These are phyloP conservation scores for Fraxinus dipetala DNA, from an alignment of 305 asterid species.

Conservation along the genomic window DNA sequence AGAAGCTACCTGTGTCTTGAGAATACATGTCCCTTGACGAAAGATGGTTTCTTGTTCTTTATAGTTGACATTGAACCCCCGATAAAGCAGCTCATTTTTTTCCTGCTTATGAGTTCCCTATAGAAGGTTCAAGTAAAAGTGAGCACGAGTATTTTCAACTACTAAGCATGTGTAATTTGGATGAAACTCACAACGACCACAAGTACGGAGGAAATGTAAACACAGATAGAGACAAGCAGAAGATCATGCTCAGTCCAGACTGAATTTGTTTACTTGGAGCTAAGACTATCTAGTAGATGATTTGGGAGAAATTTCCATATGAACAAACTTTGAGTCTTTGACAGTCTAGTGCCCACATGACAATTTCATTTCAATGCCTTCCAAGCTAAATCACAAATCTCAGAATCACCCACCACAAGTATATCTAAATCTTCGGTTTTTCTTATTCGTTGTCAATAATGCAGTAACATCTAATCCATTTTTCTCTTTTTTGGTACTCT, in stretches of 20 bases:
- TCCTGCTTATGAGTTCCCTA: constrained; percentile 71
- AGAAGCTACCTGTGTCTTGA: constrained; percentile 56
- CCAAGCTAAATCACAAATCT: neutral
- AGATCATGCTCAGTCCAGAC: neutral
- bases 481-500: neutral
- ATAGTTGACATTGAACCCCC: constrained; percentile 59
- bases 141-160: constrained; percentile 2
- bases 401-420: neutral
- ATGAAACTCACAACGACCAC: neutral
- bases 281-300: neutral
- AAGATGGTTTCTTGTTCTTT: constrained; percentile 59
- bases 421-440: neutral
- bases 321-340: neutral
- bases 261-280: neutral
- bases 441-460: neutral
- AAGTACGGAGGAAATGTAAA: neutral
- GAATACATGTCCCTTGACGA: constrained; percentile 85
- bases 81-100: constrained; percentile 68
- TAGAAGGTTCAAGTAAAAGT: constrained; percentile 1
- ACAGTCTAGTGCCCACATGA: neutral
- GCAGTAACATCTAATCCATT: neutral
- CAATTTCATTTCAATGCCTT: neutral
- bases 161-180: neutral
- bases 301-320: neutral
- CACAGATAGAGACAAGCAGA: neutral